Percentiles rank a stretch among this genome's conserved stretches.
phyloP scores from a whole-genome alignment of 208 protist species.

The Acanthamoeba polyphaga region DNA sequence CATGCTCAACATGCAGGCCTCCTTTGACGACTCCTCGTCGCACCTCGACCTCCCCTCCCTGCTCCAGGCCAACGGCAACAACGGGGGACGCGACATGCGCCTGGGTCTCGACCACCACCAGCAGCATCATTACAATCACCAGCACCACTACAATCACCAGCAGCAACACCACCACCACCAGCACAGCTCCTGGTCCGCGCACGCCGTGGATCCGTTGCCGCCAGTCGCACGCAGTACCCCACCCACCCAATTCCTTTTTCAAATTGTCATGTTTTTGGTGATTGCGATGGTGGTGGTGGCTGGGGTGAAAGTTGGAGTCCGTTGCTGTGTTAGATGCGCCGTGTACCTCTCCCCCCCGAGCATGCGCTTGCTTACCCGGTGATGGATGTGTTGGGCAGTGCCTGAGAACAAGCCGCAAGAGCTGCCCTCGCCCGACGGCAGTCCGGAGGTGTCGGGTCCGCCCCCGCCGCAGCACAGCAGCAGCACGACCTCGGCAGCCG shows the following conservation, averaged over 20 bases:
- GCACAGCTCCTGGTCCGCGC: too few relatives aligned
- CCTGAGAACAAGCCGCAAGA: background rate
- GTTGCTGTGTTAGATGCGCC: too few relatives aligned
- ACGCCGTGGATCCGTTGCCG: too few relatives aligned
- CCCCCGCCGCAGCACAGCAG: background rate
- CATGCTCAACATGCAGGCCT: background rate
- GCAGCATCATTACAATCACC: background rate
- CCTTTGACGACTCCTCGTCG: slow-evolving; percentile 60
- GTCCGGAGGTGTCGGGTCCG: background rate
- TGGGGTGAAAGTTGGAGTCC: too few relatives aligned
- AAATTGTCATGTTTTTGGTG: too few relatives aligned
- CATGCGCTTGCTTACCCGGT: too few relatives aligned
- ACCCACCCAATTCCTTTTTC: too few relatives aligned
- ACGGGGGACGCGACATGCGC: background rate
- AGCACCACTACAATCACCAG: background rate
- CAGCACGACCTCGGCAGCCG: too few relatives aligned
- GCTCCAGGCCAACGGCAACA: slow-evolving; percentile 38
- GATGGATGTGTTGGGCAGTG: background rate
- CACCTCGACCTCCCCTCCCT: slow-evolving; percentile 56
- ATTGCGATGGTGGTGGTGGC: too few relatives aligned
- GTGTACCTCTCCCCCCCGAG: too few relatives aligned
- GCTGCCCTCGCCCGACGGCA: background rate
- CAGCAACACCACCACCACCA: background rate
- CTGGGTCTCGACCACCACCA: background rate
- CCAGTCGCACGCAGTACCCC: too few relatives aligned